These are phyloP conservation scores for Atkinsonella texensis DNA, from an alignment of 2,329 filamentous ascomycete species.

Conservation along the genomic window DNA sequence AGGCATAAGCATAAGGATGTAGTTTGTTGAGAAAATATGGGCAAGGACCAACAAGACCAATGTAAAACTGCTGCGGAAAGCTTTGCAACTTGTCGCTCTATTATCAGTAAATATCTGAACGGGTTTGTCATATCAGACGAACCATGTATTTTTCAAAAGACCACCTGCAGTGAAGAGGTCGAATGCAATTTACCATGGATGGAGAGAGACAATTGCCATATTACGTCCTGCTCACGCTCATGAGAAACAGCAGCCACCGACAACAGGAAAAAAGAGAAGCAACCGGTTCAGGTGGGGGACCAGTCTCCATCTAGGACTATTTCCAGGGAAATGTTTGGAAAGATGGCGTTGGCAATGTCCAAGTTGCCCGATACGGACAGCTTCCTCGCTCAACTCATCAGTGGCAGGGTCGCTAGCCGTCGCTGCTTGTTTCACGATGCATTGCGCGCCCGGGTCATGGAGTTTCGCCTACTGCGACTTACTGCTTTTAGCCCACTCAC, in stretches of 20 bases:
- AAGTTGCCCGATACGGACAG: not conserved
- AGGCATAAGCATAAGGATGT: no score
- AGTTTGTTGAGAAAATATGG: no score
- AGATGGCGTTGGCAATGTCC: constrained; percentile 6
- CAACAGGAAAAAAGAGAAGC: not conserved
- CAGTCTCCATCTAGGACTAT: not conserved
- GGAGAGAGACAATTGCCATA: not conserved
- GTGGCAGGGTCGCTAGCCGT: not conserved
- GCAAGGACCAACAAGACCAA: no score
- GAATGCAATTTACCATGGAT: not conserved
- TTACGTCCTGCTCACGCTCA: not conserved
- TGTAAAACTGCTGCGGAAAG: not conserved
- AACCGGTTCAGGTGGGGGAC: constrained; percentile 1
- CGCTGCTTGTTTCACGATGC: constrained; percentile 8
- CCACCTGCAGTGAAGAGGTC: not conserved
- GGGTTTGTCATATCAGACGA: not conserved
- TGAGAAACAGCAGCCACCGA: not conserved
- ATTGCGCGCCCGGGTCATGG: not conserved
- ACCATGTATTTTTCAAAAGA: not conserved
- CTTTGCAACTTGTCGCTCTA: not conserved
- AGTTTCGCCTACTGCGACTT: constrained; percentile 5
- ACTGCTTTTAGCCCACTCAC: not conserved
- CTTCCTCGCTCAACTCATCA: no score
- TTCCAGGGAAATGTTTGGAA: constrained; percentile 1
- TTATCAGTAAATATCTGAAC: not conserved